phyloP scores from a whole-genome alignment of 208 protist genomes.

The Acanthamoeba healyi region DNA sequence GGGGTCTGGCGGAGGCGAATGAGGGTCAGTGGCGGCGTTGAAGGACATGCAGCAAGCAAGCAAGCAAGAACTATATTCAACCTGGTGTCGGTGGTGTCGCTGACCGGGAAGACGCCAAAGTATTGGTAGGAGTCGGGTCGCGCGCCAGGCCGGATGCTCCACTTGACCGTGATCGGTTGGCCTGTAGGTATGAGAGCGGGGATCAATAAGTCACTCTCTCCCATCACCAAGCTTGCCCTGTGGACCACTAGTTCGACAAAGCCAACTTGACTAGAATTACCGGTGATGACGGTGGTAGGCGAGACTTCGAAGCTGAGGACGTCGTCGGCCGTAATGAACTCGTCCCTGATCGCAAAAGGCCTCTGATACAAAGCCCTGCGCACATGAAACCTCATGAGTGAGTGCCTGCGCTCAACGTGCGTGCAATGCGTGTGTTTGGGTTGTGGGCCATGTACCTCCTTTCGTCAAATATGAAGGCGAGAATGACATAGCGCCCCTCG shows the following conservation, averaged over 20 bases:
- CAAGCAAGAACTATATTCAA: too few relatives aligned
- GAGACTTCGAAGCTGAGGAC: constrained; percentile 52
- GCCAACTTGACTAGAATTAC: not conserved
- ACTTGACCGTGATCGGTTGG: constrained; percentile 1
- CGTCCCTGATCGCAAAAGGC: not conserved
- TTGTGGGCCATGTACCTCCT: not conserved
- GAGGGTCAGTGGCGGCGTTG: not conserved
- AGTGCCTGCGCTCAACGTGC: not conserved
- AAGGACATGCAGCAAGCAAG: too few relatives aligned
- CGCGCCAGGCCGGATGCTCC: not conserved
- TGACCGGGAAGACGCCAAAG: constrained; percentile 10
- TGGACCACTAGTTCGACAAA: not conserved
- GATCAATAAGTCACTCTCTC: too few relatives aligned
- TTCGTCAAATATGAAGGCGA: not conserved
- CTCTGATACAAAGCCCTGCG: not conserved
- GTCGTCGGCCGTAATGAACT: not conserved
- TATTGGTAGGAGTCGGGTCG: constrained; percentile 10
- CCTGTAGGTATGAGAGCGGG: not conserved
- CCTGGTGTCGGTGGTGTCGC: constrained; percentile 17
- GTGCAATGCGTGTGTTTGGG: not conserved
- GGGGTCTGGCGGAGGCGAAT: not conserved
- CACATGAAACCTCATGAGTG: not conserved
- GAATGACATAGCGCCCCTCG: not conserved
- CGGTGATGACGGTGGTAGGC: not conserved
- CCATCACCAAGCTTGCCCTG: too few relatives aligned